phyloP scores from a whole-genome alignment of 2,329 filamentous ascomycete species.

The Lasiodiplodia citricola region DNA sequence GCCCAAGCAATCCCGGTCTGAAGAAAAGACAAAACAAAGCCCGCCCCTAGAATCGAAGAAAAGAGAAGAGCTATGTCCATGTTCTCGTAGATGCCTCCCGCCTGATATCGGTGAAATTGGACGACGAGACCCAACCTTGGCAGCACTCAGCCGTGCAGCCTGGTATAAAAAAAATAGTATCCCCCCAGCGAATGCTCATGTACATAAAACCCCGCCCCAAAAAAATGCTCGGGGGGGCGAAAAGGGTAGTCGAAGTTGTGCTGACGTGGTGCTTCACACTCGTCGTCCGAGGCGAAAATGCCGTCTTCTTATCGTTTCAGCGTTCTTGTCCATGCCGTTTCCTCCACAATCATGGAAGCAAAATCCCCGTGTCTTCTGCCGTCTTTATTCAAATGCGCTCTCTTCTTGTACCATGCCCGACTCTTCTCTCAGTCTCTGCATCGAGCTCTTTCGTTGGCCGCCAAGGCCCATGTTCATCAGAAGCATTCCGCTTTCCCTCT shows the following conservation, averaged over 20 bases:
- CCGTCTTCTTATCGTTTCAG: background rate
- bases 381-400: conserved; percentile 28
- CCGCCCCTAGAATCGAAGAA: background rate
- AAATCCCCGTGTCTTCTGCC: conserved; percentile 1
- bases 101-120: background rate
- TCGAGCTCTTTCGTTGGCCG: conserved; percentile 44
- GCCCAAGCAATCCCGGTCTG: conserved; percentile 16
- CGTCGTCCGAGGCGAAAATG: background rate
- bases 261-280: background rate
- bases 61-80: conserved; percentile 12
- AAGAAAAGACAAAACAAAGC: background rate
- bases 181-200: background rate
- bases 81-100: conserved; percentile 17
- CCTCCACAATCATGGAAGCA: background rate
- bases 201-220: background rate
- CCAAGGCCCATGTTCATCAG: conserved; percentile 43
- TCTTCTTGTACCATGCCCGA: conserved; percentile 31
- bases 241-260: background rate
- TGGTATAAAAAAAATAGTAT: background rate
- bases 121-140: background rate
- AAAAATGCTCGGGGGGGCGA: background rate
- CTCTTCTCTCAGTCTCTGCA: conserved; percentile 40
- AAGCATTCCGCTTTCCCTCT: conserved; percentile 47
- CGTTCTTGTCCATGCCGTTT: background rate
- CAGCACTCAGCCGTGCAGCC: background rate